phyloP scores from a whole-genome alignment of 1,284 basidiomycete species.

The Cystobasidiaceae sp. region DNA sequence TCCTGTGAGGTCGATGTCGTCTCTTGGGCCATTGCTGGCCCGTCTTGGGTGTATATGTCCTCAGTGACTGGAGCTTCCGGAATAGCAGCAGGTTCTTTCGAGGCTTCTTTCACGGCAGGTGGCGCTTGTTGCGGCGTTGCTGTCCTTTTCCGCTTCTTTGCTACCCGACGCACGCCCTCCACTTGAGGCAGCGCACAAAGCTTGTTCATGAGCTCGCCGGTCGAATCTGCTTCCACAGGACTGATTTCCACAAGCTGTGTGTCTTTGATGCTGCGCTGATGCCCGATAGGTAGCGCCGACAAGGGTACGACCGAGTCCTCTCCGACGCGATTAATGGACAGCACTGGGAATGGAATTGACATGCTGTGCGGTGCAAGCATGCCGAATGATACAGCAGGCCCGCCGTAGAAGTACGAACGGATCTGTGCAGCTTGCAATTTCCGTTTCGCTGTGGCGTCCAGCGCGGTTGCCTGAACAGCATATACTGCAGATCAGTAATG shows the following conservation, averaged over 20 bases:
- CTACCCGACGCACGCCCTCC: conserved; percentile 50
- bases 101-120: neutral
- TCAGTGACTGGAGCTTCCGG: neutral
- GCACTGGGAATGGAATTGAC: conserved; percentile 69
- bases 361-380: conserved; percentile 81
- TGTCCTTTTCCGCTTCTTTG: conserved; percentile 35
- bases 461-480: neutral
- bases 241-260: conserved; percentile 79
- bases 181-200: conserved; percentile 44
- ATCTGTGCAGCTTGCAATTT: conserved; percentile 78
- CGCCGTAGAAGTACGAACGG: conserved; percentile 92
- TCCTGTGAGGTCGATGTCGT: no score
- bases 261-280: conserved; percentile 72
- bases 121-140: conserved; percentile 1
- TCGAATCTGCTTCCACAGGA: conserved; percentile 31
- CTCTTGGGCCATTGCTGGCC: no score
- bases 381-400: conserved; percentile 61
- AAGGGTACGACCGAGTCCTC: conserved; percentile 82
- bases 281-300: conserved; percentile 84
- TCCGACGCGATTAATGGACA: conserved; percentile 79
- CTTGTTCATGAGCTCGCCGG: conserved; percentile 45
- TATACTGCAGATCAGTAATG: neutral
- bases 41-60: no score
- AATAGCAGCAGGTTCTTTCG: no score
- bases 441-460: conserved; percentile 58